Evolutionary conservation across 768 basidiomycete species (phyloP), one percentile per base, ranked within the genome.

Genomic region (Lentinus tigrinus): DNA sequence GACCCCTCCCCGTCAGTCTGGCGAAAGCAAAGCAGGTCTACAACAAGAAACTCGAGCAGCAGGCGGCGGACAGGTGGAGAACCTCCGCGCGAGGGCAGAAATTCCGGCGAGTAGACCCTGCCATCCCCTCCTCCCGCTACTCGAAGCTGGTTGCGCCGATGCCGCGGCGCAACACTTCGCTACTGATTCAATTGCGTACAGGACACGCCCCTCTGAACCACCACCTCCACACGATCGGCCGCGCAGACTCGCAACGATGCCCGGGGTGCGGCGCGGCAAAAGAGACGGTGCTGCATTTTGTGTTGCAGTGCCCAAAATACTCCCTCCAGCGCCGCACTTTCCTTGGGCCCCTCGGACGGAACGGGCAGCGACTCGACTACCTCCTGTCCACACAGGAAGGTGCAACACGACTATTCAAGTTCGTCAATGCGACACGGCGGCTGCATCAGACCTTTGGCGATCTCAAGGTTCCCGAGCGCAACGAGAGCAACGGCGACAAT

Each of bases 101-200:
- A n/a, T 14, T 39, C 14, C 2, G 14, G 9, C 38, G 38, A 11
- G n/a, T 39, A 3, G 38, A 39, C 38, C 13, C 13, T 11, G 13
- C 38, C 9, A 11, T 39, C 38, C 38, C 38, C 38, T 39, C 38
- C 3, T 14, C 13, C 3, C 3, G 2, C 14, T 39, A 39, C 9
- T 2, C n/a, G 3, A 39, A 39, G 38, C 38, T 39, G 14, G n/a
- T 39, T 2, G 38, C 38, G 14, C 3, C 14, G 14, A 11, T 3
- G 14, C n/a, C 38, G n/a, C 38, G 9, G 14, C 38, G 14, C 3
- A n/a, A 14, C 3, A 10, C n/a, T 11, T 14, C 14, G 39, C 34
- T 70, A 1, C 61, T 74, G 10, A 56, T 69, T 26, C 74, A 75
- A 36, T 67, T 77, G 1, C 42, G 70, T 5, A 72, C 72, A 3